These are phyloP conservation scores for Limtongozyma cylindracea DNA, from an alignment of 805 yeast genomes.

Conservation along the genomic window DNA sequence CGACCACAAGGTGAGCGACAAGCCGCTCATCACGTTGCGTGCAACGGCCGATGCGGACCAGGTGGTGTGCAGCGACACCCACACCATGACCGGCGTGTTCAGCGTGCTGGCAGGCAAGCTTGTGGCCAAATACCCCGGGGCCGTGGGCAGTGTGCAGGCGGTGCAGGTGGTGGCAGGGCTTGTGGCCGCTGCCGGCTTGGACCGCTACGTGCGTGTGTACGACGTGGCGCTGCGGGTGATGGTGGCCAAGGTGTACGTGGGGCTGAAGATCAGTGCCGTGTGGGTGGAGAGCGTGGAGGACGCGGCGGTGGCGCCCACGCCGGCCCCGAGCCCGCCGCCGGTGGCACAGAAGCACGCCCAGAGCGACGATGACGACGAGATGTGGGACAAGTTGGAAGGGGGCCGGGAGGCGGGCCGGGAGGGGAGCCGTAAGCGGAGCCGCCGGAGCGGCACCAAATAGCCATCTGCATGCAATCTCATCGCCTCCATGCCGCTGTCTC, in stretches of 20 bases:
- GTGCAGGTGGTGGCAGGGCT: constrained; percentile 21
- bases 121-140: constrained; percentile 32
- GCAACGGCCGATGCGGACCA: constrained; percentile 19
- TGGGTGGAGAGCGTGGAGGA: no score
- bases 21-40: constrained; percentile 14
- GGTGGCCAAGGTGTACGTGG: constrained; percentile 49
- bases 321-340: no score
- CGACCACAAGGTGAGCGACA: constrained; percentile 26
- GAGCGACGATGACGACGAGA: no score
- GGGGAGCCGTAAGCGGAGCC: no score
- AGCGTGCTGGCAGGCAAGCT: constrained; percentile 21
- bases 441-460: no score
- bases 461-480: no score
- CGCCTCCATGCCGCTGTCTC: no score
- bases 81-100: constrained; percentile 10
- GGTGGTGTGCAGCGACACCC: constrained; percentile 47
- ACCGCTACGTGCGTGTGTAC: constrained; percentile 63
- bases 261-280: constrained; percentile 61
- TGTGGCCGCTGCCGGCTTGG: constrained; percentile 64
- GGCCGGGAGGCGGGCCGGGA: no score
- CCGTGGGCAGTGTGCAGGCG: constrained; percentile 55
- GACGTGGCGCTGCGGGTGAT: constrained; percentile 31
- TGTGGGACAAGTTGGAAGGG: no score
- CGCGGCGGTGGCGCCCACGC: no score
- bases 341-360: no score